These are phyloP conservation scores for Spiromastix sp. DNA, from an alignment of 2,329 filamentous ascomycete species.

Conservation along the genomic window DNA sequence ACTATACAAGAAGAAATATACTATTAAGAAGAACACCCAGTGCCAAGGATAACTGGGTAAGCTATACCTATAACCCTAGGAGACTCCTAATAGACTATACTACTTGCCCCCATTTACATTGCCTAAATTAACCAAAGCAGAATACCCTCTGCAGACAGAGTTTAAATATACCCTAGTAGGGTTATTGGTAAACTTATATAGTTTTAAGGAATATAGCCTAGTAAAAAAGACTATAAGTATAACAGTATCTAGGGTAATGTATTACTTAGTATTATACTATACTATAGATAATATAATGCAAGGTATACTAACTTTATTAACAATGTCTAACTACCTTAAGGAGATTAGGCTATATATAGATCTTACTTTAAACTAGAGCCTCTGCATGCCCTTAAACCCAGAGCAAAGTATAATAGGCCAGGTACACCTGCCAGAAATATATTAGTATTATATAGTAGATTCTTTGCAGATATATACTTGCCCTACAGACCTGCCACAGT, in stretches of 20 bases:
- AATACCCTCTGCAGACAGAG: slow-evolving; percentile 33
- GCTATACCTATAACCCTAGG: slow-evolving; percentile 37
- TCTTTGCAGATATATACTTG: slow-evolving; percentile 22
- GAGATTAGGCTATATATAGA: slow-evolving; percentile 46
- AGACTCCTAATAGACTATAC: slow-evolving; percentile 24
- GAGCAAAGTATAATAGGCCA: slow-evolving; percentile 34
- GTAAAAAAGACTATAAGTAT: slow-evolving; percentile 92
- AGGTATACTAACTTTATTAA: slow-evolving; percentile 49
- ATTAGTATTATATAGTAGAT: slow-evolving; percentile 30
- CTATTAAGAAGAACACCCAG: slow-evolving; percentile 57
- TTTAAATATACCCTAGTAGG: slow-evolving; percentile 57
- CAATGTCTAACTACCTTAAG: slow-evolving; percentile 41
- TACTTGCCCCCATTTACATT: slow-evolving; percentile 31
- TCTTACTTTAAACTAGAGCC: slow-evolving; percentile 53
- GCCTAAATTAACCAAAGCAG: slow-evolving; percentile 18
- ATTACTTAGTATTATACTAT: slow-evolving; percentile 87
- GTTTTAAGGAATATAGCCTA: slow-evolving; percentile 70
- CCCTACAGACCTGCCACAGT: slow-evolving; percentile 19
- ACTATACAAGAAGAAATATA: slow-evolving; percentile 75
- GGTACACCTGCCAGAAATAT: slow-evolving; percentile 28
- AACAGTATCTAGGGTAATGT: slow-evolving; percentile 59
- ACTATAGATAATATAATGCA: slow-evolving; percentile 65
- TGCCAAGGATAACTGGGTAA: slow-evolving; percentile 41
- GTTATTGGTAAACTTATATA: slow-evolving; percentile 79
- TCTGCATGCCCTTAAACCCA: slow-evolving; percentile 53